A percentile compares a stretch with the other conserved stretches of the same genome.
These are phyloP conservation scores for Ogataea ganodermae DNA, from an alignment of 805 yeast genomes.

Conservation along the genomic window DNA sequence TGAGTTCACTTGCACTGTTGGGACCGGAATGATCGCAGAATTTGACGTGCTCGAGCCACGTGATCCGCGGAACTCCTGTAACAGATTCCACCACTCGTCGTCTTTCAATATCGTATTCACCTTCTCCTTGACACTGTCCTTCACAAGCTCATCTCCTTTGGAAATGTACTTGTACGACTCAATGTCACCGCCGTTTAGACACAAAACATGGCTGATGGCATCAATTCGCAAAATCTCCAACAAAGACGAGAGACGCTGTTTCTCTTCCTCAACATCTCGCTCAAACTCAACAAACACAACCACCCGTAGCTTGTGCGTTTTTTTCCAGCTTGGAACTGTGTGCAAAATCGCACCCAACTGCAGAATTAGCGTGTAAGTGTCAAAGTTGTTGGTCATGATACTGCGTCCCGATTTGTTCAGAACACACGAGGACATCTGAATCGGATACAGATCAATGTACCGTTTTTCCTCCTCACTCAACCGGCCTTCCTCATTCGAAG, in stretches of 20 bases:
- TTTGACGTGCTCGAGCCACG: not conserved
- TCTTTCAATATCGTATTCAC: slow-evolving; percentile 44
- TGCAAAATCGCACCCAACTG: slow-evolving; percentile 92
- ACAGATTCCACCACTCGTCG: slow-evolving; percentile 88
- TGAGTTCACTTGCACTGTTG: slow-evolving; percentile 26
- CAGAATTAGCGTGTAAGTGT: slow-evolving; percentile 89
- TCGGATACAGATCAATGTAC: slow-evolving; percentile 89
- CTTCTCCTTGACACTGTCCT: slow-evolving; percentile 21
- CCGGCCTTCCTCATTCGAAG: slow-evolving; percentile 42
- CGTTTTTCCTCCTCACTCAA: slow-evolving; percentile 39
- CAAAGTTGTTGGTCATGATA: slow-evolving; percentile 85
- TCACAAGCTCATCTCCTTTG: slow-evolving; percentile 55
- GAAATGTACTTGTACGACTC: slow-evolving; percentile 73
- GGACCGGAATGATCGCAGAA: slow-evolving; percentile 11
- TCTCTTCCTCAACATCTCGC: slow-evolving; percentile 72
- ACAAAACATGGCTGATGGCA: slow-evolving; percentile 75
- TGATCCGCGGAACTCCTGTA: slow-evolving; percentile 54
- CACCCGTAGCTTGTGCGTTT: slow-evolving; percentile 71
- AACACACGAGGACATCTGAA: slow-evolving; percentile 90
- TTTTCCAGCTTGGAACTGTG: slow-evolving; percentile 93
- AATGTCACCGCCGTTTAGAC: slow-evolving; percentile 59
- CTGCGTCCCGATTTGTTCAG: slow-evolving; percentile 59
- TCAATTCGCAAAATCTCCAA: slow-evolving; percentile 79
- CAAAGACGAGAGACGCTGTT: slow-evolving; percentile 57
- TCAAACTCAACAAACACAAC: slow-evolving; percentile 85